A percentile compares a stretch with the other conserved stretches of the same genome.
phyloP scores from a whole-genome alignment of 495 filamentous ascomycete genomes.

The Pyronema domesticum region DNA sequence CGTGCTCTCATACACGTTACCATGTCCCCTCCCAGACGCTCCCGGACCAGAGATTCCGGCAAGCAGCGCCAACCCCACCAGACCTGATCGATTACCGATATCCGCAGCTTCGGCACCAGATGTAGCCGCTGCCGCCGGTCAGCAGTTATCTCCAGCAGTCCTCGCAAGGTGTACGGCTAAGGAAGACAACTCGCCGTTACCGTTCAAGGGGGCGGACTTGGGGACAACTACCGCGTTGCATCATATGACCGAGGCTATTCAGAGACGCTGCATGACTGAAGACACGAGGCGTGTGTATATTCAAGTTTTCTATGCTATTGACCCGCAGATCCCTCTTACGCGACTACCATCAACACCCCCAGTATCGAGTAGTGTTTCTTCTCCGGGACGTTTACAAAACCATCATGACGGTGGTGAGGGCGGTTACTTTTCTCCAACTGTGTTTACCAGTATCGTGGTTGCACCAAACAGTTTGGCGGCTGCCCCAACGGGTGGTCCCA shows the following conservation, averaged over 20 bases:
- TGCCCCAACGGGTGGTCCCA: constrained; percentile 23
- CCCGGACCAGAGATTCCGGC: constrained; percentile 17
- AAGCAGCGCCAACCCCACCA: constrained; percentile 17
- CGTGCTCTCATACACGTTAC: constrained; percentile 26
- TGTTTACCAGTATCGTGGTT: constrained; percentile 26
- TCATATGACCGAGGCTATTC: constrained; percentile 21
- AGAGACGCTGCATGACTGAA: constrained; percentile 12
- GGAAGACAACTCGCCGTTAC: constrained; percentile 8
- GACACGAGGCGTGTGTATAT: constrained; percentile 20
- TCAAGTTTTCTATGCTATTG: constrained; percentile 23
- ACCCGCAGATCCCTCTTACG: constrained; percentile 20
- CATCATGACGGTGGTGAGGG: constrained; percentile 15
- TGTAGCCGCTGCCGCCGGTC: constrained; percentile 22
- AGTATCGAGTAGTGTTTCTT: background rate
- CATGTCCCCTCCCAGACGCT: constrained; percentile 23
- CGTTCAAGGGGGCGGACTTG: constrained; percentile 16
- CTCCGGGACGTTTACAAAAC: constrained; percentile 14
- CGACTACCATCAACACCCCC: constrained; percentile 21
- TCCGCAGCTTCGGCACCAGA: constrained; percentile 22
- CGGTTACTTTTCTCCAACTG: constrained; percentile 24
- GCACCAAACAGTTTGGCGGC: constrained; percentile 21
- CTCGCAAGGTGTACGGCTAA: constrained; percentile 18
- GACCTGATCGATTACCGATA: constrained; percentile 18
- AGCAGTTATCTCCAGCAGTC: constrained; percentile 20
- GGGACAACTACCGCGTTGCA: constrained; percentile 23